phyloP scores from a whole-genome alignment of 345 rosid species.

The Salix arbutifolia region DNA sequence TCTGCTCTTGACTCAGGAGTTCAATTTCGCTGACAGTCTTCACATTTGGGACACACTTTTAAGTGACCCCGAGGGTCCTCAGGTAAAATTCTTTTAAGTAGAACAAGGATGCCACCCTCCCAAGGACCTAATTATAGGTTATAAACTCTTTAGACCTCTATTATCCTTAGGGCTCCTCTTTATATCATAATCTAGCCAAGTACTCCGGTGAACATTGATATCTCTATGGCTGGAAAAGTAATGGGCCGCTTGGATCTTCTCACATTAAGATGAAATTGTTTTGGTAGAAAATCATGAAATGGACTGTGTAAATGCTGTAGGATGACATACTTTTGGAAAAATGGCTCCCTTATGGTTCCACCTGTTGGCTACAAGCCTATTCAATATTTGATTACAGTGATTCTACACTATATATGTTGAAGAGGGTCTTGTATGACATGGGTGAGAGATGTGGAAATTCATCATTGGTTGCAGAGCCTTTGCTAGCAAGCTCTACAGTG shows the following conservation, averaged over 20 bases:
- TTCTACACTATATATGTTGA: neutral
- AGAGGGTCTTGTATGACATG: neutral
- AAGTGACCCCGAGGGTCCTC: conserved; percentile 92
- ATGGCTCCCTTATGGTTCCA: neutral
- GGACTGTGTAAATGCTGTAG: neutral
- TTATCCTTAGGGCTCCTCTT: neutral
- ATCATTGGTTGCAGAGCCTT: neutral
- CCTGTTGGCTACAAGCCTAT: neutral
- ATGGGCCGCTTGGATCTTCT: neutral
- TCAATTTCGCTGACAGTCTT: conserved; percentile 83
- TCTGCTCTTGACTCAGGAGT: conserved; percentile 91
- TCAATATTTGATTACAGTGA: neutral
- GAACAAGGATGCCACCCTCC: neutral
- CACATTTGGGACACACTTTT: conserved; percentile 94
- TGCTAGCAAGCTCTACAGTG: neutral
- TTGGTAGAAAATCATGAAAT: neutral
- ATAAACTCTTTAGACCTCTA: neutral
- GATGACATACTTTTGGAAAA: neutral
- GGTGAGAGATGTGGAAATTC: neutral
- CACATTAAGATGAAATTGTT: neutral
- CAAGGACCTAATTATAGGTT: neutral
- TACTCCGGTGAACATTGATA: neutral
- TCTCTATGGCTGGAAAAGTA: neutral
- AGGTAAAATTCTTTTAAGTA: conserved; percentile 39
- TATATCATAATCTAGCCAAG: neutral